Evolutionary conservation across 129 eudicot genomes (phyloP).

Genomic region (Ambrosia artemisiifolia): DNA sequence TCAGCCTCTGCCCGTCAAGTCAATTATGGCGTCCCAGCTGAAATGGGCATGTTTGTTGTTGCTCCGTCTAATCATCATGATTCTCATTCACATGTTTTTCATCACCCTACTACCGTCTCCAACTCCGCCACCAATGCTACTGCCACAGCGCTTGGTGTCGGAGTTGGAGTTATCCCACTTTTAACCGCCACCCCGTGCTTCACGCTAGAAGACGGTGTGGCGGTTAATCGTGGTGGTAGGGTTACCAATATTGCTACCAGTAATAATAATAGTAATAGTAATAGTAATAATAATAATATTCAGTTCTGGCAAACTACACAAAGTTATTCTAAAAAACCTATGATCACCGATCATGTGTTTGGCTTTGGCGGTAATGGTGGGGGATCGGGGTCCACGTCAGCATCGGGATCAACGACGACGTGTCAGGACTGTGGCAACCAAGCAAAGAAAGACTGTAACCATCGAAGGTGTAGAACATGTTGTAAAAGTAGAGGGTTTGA

Average conservation of each 20-base stretch:
- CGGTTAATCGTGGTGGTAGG: not conserved
- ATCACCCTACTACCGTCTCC: slow-evolving; percentile 2
- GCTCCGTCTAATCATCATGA: slow-evolving; percentile 42
- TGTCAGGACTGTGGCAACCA: slow-evolving; percentile 96
- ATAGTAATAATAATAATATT: slow-evolving; percentile 1
- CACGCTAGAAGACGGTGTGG: slow-evolving; percentile 11
- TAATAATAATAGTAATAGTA: not conserved
- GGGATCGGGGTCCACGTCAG: slow-evolving; percentile 24
- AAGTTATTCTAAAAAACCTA: slow-evolving; percentile 37
- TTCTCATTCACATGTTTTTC: slow-evolving; percentile 30
- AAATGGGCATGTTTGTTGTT: slow-evolving; percentile 78
- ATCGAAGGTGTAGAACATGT: slow-evolving; percentile 81
- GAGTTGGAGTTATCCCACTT: slow-evolving; percentile 74
- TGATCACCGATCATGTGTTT: slow-evolving; percentile 30
- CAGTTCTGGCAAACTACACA: slow-evolving; percentile 56
- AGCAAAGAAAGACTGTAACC: slow-evolving; percentile 83
- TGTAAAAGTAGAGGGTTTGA: slow-evolving; percentile 85
- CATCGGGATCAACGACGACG: slow-evolving; percentile 39
- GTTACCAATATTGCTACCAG: not conserved
- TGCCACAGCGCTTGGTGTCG: slow-evolving; percentile 45
- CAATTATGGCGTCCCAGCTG: slow-evolving; percentile 45
- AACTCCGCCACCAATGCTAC: slow-evolving; percentile 29
- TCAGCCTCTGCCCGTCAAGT: slow-evolving; percentile 42
- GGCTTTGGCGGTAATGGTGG: slow-evolving; percentile 33
- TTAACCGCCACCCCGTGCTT: slow-evolving; percentile 49